phyloP scores from a whole-genome alignment of 306 rosid species.

The Cicer yamashitae region DNA sequence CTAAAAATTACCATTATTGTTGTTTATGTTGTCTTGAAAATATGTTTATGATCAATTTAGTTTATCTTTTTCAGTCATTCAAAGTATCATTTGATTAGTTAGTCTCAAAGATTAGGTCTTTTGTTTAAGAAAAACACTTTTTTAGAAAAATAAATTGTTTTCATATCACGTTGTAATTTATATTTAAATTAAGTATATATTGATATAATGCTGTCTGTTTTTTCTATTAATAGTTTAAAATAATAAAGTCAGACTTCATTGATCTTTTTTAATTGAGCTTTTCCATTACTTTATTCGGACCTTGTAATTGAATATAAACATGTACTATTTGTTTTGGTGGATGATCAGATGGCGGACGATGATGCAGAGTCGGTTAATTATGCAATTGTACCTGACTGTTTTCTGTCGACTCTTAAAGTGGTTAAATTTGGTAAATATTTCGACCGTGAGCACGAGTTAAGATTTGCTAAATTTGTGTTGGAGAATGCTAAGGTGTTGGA shows the following conservation, averaged over 20 bases:
- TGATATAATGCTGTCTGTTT: no score
- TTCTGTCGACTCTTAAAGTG: background rate
- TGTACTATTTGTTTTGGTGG: background rate
- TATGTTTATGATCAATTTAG: background rate
- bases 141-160: no score
- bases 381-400: background rate
- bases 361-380: no score
- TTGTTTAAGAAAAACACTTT: no score
- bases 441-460: background rate
- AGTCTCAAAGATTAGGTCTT: no score
- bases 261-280: background rate
- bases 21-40: no score
- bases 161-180: no score
- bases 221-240: no score
- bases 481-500: constrained; percentile 10
- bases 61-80: background rate
- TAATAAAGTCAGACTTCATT: background rate
- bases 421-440: background rate
- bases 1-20: no score
- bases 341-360: constrained; percentile 15
- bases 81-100: background rate
- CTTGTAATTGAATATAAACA: background rate
- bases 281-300: background rate
- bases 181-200: no score
- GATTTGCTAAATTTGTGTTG: constrained; percentile 12